Evolutionary conservation across 164 flowering plant genomes (phyloP).

Genomic region (Litsea cubeba): DNA sequence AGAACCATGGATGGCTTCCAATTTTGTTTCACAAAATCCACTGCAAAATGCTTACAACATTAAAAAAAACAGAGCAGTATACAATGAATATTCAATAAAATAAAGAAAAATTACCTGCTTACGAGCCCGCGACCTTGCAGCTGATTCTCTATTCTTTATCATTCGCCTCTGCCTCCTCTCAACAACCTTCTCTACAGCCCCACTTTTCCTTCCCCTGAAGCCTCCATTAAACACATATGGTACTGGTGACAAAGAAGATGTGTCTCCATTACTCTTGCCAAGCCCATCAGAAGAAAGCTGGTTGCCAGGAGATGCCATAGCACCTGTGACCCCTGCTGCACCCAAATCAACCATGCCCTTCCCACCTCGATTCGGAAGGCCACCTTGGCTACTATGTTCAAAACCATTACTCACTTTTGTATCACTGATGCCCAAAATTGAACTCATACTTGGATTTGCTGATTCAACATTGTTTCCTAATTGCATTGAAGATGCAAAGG

Average conservation of each 20-base stretch:
- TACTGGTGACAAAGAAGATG: slow-evolving; percentile 72
- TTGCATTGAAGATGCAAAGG: slow-evolving; percentile 39
- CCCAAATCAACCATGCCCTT: slow-evolving; percentile 59
- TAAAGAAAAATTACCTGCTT: slow-evolving; percentile 57
- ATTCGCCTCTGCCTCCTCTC: slow-evolving; percentile 91
- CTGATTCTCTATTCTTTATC: slow-evolving; percentile 95
- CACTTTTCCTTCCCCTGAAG: slow-evolving; percentile 52
- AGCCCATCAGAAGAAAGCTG: slow-evolving; percentile 70
- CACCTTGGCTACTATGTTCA: slow-evolving; percentile 30
- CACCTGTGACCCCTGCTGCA: slow-evolving; percentile 36
- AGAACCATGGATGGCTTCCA: too few relatives aligned
- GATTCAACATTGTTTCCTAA: slow-evolving; percentile 29
- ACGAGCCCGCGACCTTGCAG: slow-evolving; percentile 94
- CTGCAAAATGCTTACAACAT: too few relatives aligned
- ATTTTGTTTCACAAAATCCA: too few relatives aligned
- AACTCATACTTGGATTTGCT: slow-evolving; percentile 43
- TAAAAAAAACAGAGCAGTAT: too few relatives aligned
- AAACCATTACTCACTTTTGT: slow-evolving; percentile 30
- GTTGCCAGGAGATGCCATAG: slow-evolving; percentile 57
- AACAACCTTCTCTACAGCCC: slow-evolving; percentile 70
- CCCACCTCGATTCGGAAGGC: slow-evolving; percentile 33
- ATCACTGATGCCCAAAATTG: slow-evolving; percentile 46
- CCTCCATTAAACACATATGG: slow-evolving; percentile 66
- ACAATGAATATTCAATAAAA: too few relatives aligned
- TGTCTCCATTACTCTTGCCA: slow-evolving; percentile 69